These are phyloP conservation scores for Phytophthora pinifolia DNA, from an alignment of 352 stramenopile genomes.

Conservation along the genomic window DNA sequence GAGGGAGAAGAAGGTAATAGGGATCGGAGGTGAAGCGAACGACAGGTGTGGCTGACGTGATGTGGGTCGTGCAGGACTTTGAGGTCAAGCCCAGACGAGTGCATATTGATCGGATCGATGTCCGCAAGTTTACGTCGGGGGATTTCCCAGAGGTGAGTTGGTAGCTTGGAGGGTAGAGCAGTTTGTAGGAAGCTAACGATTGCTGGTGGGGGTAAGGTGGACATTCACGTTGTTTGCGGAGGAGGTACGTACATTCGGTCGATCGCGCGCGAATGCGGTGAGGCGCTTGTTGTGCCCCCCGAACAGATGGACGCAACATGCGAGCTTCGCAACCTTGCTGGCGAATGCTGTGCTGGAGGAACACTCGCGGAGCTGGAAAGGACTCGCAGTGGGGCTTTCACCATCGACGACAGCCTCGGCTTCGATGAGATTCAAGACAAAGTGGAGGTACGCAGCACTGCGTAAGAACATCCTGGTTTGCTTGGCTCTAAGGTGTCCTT, in stretches of 20 bases:
- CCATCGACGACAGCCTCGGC: conserved; percentile 45
- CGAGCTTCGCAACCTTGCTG: conserved; percentile 31
- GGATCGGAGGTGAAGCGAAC: not conserved
- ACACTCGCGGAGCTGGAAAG: conserved; percentile 65
- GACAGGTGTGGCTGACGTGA: conserved; percentile 9
- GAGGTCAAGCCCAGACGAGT: conserved; percentile 62
- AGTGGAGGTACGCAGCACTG: conserved; percentile 33
- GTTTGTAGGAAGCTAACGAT: conserved; percentile 5
- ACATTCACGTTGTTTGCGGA: conserved; percentile 64
- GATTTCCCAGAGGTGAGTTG: conserved; percentile 60
- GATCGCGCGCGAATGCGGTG: conserved; percentile 83
- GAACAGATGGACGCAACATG: conserved; percentile 22
- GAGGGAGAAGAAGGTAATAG: conserved; percentile 49
- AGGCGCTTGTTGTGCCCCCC: conserved; percentile 49
- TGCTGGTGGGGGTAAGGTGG: conserved; percentile 24
- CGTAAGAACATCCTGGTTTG: too few species aligned
- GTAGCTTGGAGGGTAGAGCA: not conserved
- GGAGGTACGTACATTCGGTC: conserved; percentile 87
- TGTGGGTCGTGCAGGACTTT: conserved; percentile 37
- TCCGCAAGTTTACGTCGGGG: conserved; percentile 50
- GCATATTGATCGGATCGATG: conserved; percentile 58
- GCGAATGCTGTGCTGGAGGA: conserved; percentile 53
- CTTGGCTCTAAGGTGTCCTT: too few species aligned
- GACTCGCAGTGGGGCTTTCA: conserved; percentile 64
- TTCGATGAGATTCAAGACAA: conserved; percentile 55